A percentile compares a stretch with the other conserved stretches of the same genome.
Conservation (phyloP, 164 flowering plant genomes). For the Vitis amurensis region DNA sequence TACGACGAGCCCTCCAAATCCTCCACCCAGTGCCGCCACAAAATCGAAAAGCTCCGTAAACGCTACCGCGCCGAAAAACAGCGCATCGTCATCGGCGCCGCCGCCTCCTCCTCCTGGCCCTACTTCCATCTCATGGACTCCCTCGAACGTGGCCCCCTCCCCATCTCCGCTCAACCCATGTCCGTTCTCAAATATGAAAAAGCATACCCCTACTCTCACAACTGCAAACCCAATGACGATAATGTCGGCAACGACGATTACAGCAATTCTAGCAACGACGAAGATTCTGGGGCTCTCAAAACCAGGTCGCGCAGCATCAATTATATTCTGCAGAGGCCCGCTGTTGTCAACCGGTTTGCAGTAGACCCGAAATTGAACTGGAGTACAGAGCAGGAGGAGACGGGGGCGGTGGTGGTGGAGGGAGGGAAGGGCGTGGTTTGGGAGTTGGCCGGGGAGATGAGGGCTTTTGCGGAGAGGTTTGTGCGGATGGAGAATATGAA, state of each 20-base stretch:
- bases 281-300: conserved; percentile 13
- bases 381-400: conserved; percentile 19
- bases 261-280: conserved; percentile 19
- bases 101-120: conserved; percentile 45
- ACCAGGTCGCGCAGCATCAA: conserved; percentile 49
- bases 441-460: conserved; percentile 59
- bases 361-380: not conserved
- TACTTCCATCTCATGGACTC: conserved; percentile 64
- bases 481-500: conserved; percentile 70
- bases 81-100: conserved; percentile 10
- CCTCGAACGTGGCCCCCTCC: conserved; percentile 61
- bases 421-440: conserved; percentile 16
- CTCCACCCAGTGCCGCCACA: conserved; percentile 91
- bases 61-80: conserved; percentile 74
- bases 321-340: conserved; percentile 33
- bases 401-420: conserved; percentile 13
- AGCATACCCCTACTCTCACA: not conserved
- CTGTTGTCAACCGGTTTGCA: conserved; percentile 16
- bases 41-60: conserved; percentile 92
- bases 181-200: conserved; percentile 12
- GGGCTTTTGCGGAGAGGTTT: conserved; percentile 61
- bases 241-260: conserved; percentile 25
- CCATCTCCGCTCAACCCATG: conserved; percentile 44
- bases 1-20: conserved; percentile 58
- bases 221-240: not conserved